Percentiles rank a stretch among this genome's conserved stretches.
Evolutionary conservation across 164 flowering plant species (phyloP).

Genomic region (Berberis vulgaris): DNA sequence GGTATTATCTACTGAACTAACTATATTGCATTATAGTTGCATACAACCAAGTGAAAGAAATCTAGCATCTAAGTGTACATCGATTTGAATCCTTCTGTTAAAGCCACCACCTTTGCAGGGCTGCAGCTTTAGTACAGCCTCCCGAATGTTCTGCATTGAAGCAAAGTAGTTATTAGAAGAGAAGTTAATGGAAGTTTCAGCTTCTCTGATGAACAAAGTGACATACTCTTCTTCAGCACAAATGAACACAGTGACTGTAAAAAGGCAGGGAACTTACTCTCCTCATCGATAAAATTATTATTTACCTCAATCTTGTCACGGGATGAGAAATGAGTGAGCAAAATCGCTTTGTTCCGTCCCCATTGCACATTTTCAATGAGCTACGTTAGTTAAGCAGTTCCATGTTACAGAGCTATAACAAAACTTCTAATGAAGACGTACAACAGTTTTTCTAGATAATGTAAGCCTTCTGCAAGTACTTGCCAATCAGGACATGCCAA

Average conservation of each 20-base stretch:
- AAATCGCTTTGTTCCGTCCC: conserved; percentile 68
- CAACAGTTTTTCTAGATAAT: no score
- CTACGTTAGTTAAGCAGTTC: conserved; percentile 33
- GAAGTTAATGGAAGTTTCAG: not conserved
- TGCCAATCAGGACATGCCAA: no score
- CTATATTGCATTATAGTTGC: not conserved
- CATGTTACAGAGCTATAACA: conserved; percentile 5
- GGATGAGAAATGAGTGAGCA: conserved; percentile 90
- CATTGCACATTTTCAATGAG: conserved; percentile 74
- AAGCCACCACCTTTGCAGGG: conserved; percentile 71
- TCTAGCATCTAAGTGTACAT: conserved; percentile 15
- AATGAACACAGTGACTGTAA: no score
- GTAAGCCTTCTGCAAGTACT: no score
- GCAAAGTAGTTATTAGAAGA: not conserved
- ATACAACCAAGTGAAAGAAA: not conserved
- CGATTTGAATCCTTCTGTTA: conserved; percentile 89
- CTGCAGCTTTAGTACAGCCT: conserved; percentile 65
- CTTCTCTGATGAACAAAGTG: no score
- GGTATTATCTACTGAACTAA: not conserved
- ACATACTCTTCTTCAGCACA: no score
- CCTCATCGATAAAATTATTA: no score
- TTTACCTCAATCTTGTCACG: conserved; percentile 78
- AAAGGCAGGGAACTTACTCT: no score
- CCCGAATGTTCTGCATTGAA: conserved; percentile 57
- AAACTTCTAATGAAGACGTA: not conserved